Evolutionary conservation across 257 asterid species (phyloP), one percentile per base, ranked within the genome.

Genomic region (Paulownia fortunei): DNA sequence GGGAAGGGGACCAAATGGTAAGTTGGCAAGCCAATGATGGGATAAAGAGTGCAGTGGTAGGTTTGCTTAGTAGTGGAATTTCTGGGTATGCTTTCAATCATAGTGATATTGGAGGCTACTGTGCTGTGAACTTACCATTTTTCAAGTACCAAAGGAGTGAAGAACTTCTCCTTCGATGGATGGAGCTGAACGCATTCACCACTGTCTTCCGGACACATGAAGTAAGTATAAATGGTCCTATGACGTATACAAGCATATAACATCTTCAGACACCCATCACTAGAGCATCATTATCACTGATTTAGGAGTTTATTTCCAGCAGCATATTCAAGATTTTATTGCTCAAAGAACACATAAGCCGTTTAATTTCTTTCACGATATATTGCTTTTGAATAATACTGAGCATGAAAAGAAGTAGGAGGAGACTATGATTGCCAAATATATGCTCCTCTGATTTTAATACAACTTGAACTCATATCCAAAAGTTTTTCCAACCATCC

Each of bases 1-100:
- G 99, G 99, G 99, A 94, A 86, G 99, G 99, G 60, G 99, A 94
- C 78, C 99, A 94, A 87, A 94, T 94, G 99, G 98, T 94, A 47
- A 94, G 99, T 72, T 94, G 99, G 99, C 97, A 92, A 82, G 80
- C 90, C n/a, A 91, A 94, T 72, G 99, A 94, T 75, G 99, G 99
- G 71, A 91, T 94, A 79, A 94, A 94, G 83, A 94, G 98, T 82
- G 90, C 99, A 12, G 97, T 94, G 1, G 88, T 90, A 37, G 99
- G 99, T 59, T 83, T 95, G 81, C 89, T 95, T 13, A 92, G 94
- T 60, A 87, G 99, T 74, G 97, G 99, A 5, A 82, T 95, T 68
- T 91, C 97, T 12, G 99, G 99, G 9, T 95, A 85, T 80, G 91
- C 98, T 51, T 89, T 95, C 82, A 95, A 92, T 77, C 99, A 95